phyloP scores from a whole-genome alignment of 75 land plant genomes.

The Selaginella tamariscina region DNA sequence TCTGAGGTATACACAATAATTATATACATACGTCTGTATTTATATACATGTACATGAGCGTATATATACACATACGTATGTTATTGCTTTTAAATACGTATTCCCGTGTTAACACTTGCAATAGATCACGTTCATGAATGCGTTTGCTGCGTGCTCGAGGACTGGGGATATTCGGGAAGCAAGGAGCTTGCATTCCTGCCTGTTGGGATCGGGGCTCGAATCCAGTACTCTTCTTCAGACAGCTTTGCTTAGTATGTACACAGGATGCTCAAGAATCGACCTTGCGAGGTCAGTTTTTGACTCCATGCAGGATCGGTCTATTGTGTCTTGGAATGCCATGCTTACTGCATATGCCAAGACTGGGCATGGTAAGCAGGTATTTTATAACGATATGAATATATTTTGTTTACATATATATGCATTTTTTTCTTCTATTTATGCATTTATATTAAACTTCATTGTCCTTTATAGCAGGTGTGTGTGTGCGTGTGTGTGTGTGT shows the following conservation, averaged over 20 bases:
- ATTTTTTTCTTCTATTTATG: too few species aligned
- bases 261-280: neutral
- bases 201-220: neutral
- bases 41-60: too few species aligned
- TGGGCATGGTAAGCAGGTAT: neutral
- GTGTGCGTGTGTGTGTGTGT: too few species aligned
- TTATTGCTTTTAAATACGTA: too few species aligned
- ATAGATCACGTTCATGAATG: neutral
- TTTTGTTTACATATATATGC: too few species aligned
- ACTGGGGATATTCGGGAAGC: neutral
- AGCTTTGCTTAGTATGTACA: neutral
- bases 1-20: too few species aligned
- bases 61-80: too few species aligned
- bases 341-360: neutral
- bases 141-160: neutral
- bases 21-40: too few species aligned
- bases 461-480: too few species aligned
- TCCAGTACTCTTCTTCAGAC: neutral
- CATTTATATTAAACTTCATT: too few species aligned
- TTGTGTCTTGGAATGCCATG: neutral
- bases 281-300: neutral
- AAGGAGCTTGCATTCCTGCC: neutral
- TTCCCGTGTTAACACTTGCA: too few species aligned
- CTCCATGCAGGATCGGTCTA: neutral
- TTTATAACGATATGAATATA: too few species aligned